Evolutionary conservation across 306 rosid genomes (phyloP), one percentile per base, ranked within the genome.

Genomic region (Casuarina cunninghamiana): DNA sequence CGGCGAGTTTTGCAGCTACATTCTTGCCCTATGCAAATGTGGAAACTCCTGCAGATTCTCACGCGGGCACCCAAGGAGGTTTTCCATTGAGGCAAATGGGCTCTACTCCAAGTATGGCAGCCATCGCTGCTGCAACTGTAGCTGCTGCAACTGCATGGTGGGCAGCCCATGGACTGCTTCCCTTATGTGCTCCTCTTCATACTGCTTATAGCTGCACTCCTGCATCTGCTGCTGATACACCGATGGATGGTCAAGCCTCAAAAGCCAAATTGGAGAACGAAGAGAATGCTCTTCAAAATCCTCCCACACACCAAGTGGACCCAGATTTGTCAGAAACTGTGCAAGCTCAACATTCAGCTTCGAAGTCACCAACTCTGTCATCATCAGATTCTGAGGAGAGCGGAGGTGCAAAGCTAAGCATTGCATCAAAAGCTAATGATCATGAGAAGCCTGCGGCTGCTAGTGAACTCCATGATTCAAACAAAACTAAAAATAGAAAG

Each of bases 131-230:
- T 65, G 92, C 95, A 74, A 91, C 97, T 65, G 96, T 91, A 67
- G 97, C 97, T 75, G 97, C 97, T 69, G 97, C 98, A 78, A 87
- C 93, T 73, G 96, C 98, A 78, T 92, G 98, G 98, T 95, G 98
- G 98, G 84, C 96, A 45, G 88, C 98, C 77, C 98, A 95, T 76
- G 98, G 97, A 68, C 77, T 91, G 83, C 87, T 91, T 81, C 98
- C 98, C 43, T 21, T 92, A 69, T 92, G 98, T 72, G 77, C 96
- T 76, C 97, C 98, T 66, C 87, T 85, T 75, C 93, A 81, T 80
- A 78, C 91, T 81, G 80, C 84, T 78, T 87, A 92, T 85, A 69
- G 88, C 66, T 82, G 86, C 65, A 75, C 83, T 75, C 90, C 90
- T 32, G 82, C 87, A 79, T 81, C 93, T 71, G 65, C 84, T 46